phyloP scores from a whole-genome alignment of 73 alveolate genomes.

The Tetrahymena thermophila region DNA sequence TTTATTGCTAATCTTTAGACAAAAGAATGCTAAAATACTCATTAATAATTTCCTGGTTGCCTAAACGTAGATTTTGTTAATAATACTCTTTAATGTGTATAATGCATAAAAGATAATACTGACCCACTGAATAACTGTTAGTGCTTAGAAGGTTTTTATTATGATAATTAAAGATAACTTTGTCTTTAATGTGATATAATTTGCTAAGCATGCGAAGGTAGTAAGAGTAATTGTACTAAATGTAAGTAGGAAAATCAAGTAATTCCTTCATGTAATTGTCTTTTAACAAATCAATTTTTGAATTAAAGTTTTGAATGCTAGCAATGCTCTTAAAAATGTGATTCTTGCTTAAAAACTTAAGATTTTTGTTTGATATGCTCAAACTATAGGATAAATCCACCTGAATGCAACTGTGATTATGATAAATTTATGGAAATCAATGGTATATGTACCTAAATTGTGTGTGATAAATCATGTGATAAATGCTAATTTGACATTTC shows the following conservation, averaged over 20 bases:
- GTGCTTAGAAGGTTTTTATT: background rate
- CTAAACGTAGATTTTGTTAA: background rate
- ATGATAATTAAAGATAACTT: background rate
- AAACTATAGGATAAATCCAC: background rate
- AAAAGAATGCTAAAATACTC: background rate
- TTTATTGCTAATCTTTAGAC: background rate
- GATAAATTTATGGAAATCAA: background rate
- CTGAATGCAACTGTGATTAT: background rate
- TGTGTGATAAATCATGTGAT: background rate
- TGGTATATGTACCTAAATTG: background rate
- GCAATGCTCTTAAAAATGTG: background rate
- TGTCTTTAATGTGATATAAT: background rate
- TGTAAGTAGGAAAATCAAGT: background rate
- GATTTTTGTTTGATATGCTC: background rate
- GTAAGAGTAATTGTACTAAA: background rate
- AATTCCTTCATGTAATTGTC: background rate
- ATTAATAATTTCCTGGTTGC: background rate
- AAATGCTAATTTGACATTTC: background rate
- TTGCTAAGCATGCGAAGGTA: background rate
- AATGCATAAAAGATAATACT: background rate
- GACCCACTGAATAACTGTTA: background rate
- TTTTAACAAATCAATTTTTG: background rate
- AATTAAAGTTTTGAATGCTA: background rate
- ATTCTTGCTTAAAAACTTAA: background rate
- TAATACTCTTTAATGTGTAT: background rate